Evolutionary conservation across 148 eudicot species (phyloP), one percentile per base, ranked within the genome.

Genomic region (Chenopodium formosanum): DNA sequence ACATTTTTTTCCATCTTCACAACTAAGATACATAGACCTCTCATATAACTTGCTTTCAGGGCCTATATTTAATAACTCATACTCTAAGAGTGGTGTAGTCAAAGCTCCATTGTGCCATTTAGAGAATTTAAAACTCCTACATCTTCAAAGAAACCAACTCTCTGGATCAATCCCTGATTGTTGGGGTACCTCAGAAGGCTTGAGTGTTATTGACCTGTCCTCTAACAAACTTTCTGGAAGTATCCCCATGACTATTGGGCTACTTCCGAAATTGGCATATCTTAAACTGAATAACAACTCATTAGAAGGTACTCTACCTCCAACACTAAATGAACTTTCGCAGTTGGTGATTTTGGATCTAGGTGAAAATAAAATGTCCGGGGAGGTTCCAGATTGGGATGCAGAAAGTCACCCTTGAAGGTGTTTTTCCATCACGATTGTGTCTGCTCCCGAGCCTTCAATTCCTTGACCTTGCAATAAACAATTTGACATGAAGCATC

Each of bases 361-460:
- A 2, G 86, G 89, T 9, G 87, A 85, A n/a, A 88, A 90, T 66
- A 75, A 25, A 20, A 53, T 90, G 4, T 75, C 76, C 0, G 88
- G 89, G n/a, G 66, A 14, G 9, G 69, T 88, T 68, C 90, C 89
- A 0, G 27, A 23, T 23, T 88, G 83, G 82, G 58, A 67, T 9
- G 81, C 60, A 40, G 72, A 77, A 37, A 77, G 34, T 0, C 29
- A 69, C 5, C 22, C n/a, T 90, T 4, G 73, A 31, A 11, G 91
- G 91, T 19, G n/a, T 27, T 3, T 86, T 90, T 83, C 91, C 93
- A 13, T 10, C 13, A 11, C 19, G 50, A 60, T 60, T 90, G 29
- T 88, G 93, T 20, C 67, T 37, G 7, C 78, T 82, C 0, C 1
- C 79, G 22, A 4, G 7, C 1, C 27, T 81, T 22, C 72, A 81